Percentiles rank a stretch among this genome's conserved stretches.
Conservation (phyloP, 148 eudicot genomes). For the Amaranthus palmeri region DNA sequence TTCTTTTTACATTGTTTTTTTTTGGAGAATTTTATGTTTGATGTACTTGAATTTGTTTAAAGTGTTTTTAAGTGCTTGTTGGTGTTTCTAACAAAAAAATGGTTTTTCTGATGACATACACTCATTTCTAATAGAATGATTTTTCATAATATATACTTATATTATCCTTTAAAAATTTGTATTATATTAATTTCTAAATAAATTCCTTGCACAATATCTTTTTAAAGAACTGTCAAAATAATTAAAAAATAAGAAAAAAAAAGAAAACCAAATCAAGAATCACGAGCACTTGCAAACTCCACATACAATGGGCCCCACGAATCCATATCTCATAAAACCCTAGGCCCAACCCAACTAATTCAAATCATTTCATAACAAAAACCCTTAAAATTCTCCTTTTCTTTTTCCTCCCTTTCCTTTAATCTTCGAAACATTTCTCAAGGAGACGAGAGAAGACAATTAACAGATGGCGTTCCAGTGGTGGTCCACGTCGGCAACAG, state of each 20-base stretch:
- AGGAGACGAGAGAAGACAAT: slow-evolving; percentile 1
- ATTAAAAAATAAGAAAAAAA: not conserved
- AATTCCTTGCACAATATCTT: too few species aligned
- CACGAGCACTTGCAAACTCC: not conserved
- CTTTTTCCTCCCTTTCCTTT: not conserved
- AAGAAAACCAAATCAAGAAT: slow-evolving; percentile 2
- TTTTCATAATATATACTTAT: too few species aligned
- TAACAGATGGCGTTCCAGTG: slow-evolving; percentile 21
- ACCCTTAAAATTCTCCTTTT: not conserved
- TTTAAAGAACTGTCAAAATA: too few species aligned
- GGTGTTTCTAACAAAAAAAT: too few species aligned
- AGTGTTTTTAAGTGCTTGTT: too few species aligned
- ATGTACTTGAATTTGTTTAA: too few species aligned
- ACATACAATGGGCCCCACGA: not conserved
- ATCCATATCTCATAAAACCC: not conserved
- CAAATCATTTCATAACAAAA: not conserved
- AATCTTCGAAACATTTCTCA: not conserved
- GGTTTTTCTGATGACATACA: too few species aligned
- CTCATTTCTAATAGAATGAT: too few species aligned
- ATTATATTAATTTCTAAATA: too few species aligned
- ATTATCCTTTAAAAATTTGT: too few species aligned
- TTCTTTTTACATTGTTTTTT: too few species aligned
- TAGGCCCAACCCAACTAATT: not conserved
- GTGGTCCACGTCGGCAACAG: slow-evolving; percentile 18
- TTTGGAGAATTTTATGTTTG: too few species aligned